phyloP scores from a whole-genome alignment of 2,329 filamentous ascomycete genomes.

The Colletotrichum falcatum region DNA sequence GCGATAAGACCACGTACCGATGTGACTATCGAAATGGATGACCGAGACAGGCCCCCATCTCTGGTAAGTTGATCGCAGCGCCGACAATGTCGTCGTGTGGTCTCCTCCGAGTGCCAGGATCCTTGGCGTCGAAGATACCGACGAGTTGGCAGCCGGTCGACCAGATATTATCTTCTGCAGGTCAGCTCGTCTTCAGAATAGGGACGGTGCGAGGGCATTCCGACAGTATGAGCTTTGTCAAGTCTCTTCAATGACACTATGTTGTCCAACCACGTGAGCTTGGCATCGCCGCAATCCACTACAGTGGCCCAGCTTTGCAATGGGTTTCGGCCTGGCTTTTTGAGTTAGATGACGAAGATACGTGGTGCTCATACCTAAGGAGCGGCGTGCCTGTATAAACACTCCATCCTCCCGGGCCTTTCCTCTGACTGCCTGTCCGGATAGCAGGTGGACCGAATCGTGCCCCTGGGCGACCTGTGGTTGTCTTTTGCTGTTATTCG shows the following conservation, averaged over 20 bases:
- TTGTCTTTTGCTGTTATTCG: constrained; percentile 26
- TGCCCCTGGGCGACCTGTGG: constrained; percentile 47
- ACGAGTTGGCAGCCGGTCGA: constrained; percentile 55
- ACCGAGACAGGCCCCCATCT: constrained; percentile 71
- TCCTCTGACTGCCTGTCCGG: constrained; percentile 45
- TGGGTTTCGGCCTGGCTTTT: constrained; percentile 27
- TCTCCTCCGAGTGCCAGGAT: constrained; percentile 74
- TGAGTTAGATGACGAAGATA: constrained; percentile 30
- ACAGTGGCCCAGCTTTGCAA: constrained; percentile 53
- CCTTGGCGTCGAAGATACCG: constrained; percentile 58
- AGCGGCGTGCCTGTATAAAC: constrained; percentile 44
- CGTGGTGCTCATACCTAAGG: background rate
- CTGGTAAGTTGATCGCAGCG: constrained; percentile 68
- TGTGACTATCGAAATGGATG: constrained; percentile 74
- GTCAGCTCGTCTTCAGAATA: constrained; percentile 6
- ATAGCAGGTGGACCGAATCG: constrained; percentile 47
- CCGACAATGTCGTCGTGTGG: constrained; percentile 72
- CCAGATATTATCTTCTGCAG: constrained; percentile 48
- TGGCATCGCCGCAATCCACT: constrained; percentile 84
- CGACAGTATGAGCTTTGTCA: constrained; percentile 71
- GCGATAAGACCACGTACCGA: constrained; percentile 55
- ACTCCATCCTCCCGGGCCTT: constrained; percentile 42
- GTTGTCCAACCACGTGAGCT: constrained; percentile 82
- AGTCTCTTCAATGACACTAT: constrained; percentile 79
- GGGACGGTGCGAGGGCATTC: constrained; percentile 25